These are phyloP conservation scores for Ascochyta rabiei DNA, from an alignment of 2,329 filamentous ascomycete genomes.

Conservation along the genomic window DNA sequence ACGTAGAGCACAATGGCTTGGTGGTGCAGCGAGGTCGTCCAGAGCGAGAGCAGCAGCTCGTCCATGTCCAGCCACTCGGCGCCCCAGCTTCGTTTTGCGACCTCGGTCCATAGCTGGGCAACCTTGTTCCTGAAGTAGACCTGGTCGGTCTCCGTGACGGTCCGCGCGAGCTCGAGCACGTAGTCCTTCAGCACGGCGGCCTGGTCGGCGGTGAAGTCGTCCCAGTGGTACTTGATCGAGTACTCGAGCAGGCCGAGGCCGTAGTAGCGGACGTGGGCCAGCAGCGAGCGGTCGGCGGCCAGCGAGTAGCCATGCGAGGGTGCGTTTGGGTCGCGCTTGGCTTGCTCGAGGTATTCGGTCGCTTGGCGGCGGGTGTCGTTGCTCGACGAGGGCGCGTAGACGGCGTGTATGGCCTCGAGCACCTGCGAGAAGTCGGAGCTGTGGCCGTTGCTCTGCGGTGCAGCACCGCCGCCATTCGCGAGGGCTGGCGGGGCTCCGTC, in stretches of 20 bases:
- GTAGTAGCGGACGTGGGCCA: slow-evolving; percentile 87
- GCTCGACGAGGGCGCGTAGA: slow-evolving; percentile 80
- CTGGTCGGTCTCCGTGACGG: slow-evolving; percentile 74
- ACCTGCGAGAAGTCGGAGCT: slow-evolving; percentile 66
- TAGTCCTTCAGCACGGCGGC: slow-evolving; percentile 72
- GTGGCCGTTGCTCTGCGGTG: slow-evolving; percentile 26
- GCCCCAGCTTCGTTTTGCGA: slow-evolving; percentile 93
- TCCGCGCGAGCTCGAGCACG: slow-evolving; percentile 78
- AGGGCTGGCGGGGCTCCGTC: slow-evolving; percentile 35
- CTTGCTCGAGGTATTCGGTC: slow-evolving; percentile 80
- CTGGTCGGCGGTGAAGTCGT: slow-evolving; percentile 72
- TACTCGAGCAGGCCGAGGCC: slow-evolving; percentile 91
- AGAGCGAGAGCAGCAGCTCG: slow-evolving; percentile 76
- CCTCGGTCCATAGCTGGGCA: slow-evolving; percentile 90
- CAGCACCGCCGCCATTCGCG: slow-evolving; percentile 28
- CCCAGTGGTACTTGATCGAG: slow-evolving; percentile 84
- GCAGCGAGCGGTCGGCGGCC: slow-evolving; percentile 75
- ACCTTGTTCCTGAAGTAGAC: slow-evolving; percentile 90
- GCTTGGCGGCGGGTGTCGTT: slow-evolving; percentile 85
- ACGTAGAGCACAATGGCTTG: slow-evolving; percentile 89
- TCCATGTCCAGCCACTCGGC: slow-evolving; percentile 96
- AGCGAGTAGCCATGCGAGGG: slow-evolving; percentile 85
- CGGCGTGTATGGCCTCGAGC: slow-evolving; percentile 82
- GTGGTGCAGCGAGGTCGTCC: slow-evolving; percentile 68
- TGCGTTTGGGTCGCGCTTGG: slow-evolving; percentile 80